Base-by-base conservation (phyloP, 1,284 basidiomycete species). In the Amylostereum areolatum region DNA sequence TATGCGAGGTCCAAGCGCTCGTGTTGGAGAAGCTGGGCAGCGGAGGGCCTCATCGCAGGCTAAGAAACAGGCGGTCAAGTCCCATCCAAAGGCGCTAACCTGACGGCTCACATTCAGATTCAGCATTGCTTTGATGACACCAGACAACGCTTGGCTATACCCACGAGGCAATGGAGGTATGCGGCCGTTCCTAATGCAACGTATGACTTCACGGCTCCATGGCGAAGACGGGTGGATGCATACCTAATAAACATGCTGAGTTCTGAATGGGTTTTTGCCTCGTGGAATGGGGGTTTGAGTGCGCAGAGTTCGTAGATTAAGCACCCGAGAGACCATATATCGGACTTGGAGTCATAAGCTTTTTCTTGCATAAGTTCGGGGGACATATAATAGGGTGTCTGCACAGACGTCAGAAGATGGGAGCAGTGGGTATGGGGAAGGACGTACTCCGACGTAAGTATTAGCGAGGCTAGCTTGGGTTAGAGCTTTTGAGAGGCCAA, bases 361-460 rank as follows among this genome's bases (percentile, higher is more conserved):
- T 92, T 93, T 61, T 97, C 94, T 66, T 92, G 91, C 75, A 97
- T 92, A 25, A 98, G 78, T 67, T 98, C 95, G 0, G 96, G 95
- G 1, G 92, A 95, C 95, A 99, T 98, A 70, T 99, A 98, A 61
- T 97, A 95, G 2, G 96, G 96, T 7, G 95, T 98, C 90, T 94
- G 57, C 5, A 43, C 1, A 8, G 7, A 35, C n/a, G 31, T 3
- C 4, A 30, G 56, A 7, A 57, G 51, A 2, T 31, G 18, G 1
- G 18, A 18, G 18, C 18, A 42, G 8, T 8, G 18, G 12, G 30
- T 12, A 9, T 36, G 25, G 34, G 25, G 43, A 48, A 39, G 18
- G 7, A 72, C 89, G 55, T 64, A 95, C 92, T 45, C 96, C 95
- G 55, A 98, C 96, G 56, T 97, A 99, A 29, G 96, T 99, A 58